phyloP scores from a whole-genome alignment of 2,329 filamentous ascomycete species.

The Colletotrichum somersetense region DNA sequence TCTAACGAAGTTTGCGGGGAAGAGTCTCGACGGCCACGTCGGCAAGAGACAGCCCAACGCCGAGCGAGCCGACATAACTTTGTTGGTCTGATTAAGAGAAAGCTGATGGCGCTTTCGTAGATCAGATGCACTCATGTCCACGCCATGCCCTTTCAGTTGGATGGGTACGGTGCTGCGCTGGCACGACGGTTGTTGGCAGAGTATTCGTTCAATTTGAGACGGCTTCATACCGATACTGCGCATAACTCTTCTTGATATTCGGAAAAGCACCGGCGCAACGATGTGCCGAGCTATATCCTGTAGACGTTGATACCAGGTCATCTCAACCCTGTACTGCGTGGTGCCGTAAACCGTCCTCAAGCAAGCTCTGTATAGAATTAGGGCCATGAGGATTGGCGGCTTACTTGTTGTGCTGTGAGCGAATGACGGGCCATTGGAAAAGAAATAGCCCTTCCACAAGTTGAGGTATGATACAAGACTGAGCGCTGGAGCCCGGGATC shows the following conservation, averaged over 20 bases:
- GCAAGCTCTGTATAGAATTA: background rate
- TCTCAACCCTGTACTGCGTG: background rate
- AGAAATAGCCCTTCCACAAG: background rate
- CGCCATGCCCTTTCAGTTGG: background rate
- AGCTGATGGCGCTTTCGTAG: too few species aligned
- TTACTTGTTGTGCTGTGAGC: background rate
- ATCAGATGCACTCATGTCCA: background rate
- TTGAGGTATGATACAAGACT: background rate
- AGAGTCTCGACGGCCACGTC: background rate
- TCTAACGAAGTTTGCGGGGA: slow-evolving; percentile 1
- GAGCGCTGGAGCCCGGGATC: background rate
- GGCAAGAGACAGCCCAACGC: slow-evolving; percentile 1
- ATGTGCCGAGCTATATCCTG: background rate
- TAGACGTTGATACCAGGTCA: background rate
- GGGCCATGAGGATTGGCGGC: too few species aligned
- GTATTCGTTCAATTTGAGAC: background rate
- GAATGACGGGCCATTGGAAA: too few species aligned
- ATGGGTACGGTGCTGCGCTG: background rate
- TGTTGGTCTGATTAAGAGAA: background rate
- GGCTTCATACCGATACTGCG: background rate
- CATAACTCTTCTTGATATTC: background rate
- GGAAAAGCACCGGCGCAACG: background rate
- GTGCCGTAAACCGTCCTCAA: background rate
- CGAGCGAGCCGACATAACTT: background rate
- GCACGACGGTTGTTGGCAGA: background rate